phyloP scores from a whole-genome alignment of 2,329 filamentous ascomycete genomes.

The Grosmannia clavigera region DNA sequence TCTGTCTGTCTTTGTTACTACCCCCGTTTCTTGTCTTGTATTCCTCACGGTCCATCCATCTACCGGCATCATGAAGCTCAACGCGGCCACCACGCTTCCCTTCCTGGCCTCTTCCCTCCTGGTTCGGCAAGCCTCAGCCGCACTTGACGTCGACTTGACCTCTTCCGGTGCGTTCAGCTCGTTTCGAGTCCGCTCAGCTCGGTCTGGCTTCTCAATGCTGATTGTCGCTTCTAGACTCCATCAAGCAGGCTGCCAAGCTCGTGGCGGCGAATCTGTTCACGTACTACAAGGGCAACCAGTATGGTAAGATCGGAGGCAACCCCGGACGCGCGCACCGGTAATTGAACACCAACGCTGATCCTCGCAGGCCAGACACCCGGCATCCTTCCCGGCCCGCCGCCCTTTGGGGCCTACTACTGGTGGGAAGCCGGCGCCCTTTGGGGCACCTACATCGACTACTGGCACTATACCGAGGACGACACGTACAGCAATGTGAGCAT shows the following conservation, averaged over 20 bases:
- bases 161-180: constrained; percentile 2
- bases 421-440: constrained; percentile 71
- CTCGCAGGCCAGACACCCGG: constrained; percentile 35
- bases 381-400: constrained; percentile 43
- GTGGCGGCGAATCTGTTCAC: constrained; percentile 37
- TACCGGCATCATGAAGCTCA: constrained; percentile 4
- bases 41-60: neutral
- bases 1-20: neutral
- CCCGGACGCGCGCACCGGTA: too few species aligned
- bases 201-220: neutral
- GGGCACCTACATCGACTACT: constrained; percentile 65
- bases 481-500: constrained; percentile 58
- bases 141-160: constrained; percentile 10
- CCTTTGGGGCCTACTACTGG: constrained; percentile 51
- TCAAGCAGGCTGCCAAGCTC: constrained; percentile 29
- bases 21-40: neutral
- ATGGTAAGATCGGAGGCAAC: constrained; percentile 2
- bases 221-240: constrained; percentile 24
- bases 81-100: neutral
- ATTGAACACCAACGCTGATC: neutral
- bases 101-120: neutral
- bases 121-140: neutral
- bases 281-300: constrained; percentile 36
- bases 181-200: too few species aligned
- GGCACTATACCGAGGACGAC: constrained; percentile 41